Conservation (phyloP, 306 rosid genomes). For the Vicia sativa region DNA sequence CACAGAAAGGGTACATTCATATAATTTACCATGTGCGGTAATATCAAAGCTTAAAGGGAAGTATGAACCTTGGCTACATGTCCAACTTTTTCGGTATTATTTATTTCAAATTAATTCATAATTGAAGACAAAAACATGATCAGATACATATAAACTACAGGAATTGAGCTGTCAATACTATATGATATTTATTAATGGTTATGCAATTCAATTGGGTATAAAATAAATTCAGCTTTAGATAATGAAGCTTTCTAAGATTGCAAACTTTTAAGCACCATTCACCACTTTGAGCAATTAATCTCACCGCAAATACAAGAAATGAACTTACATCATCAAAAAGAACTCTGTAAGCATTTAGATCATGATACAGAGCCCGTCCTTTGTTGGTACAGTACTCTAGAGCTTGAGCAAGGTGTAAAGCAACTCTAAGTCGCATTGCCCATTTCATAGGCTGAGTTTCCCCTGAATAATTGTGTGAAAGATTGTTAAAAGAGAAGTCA, state of each 20-base stretch:
- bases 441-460: conserved; percentile 93
- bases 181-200: conserved; percentile 18
- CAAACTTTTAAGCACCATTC: conserved; percentile 17
- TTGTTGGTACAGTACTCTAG: conserved; percentile 90
- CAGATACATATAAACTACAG: no score
- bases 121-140: conserved; percentile 19
- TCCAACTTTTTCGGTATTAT: background rate
- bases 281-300: conserved; percentile 16
- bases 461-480: conserved; percentile 87
- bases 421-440: conserved; percentile 96
- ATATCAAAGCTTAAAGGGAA: no score
- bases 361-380: conserved; percentile 94
- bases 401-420: conserved; percentile 89
- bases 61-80: no score
- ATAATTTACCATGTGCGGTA: no score
- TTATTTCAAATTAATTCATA: background rate
- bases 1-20: no score
- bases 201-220: conserved; percentile 18
- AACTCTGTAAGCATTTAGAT: conserved; percentile 91
- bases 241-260: conserved; percentile 17
- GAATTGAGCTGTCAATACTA: conserved; percentile 15
- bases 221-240: conserved; percentile 21
- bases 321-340: conserved; percentile 84
- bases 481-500: conserved; percentile 29
- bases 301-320: conserved; percentile 34